Conservation (phyloP, 805 yeast species). For the Pichia manshurica region DNA sequence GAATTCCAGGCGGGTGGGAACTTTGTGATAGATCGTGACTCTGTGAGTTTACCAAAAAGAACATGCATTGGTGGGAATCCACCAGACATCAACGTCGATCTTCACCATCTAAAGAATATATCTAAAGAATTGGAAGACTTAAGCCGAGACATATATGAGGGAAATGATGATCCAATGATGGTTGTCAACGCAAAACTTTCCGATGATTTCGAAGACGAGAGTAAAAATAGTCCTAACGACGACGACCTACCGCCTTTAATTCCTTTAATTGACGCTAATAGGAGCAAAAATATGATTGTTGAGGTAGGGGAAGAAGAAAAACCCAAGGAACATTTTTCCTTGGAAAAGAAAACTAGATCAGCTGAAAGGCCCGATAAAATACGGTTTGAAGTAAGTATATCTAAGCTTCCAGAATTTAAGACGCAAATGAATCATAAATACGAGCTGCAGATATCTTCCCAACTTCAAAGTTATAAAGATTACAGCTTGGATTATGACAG, state of each 20-base stretch:
- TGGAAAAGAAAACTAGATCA: background rate
- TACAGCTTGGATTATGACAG: conserved; percentile 30
- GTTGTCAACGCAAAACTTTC: conserved; percentile 34
- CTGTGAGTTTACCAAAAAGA: conserved; percentile 63
- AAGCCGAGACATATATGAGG: conserved; percentile 21
- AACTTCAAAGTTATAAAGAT: conserved; percentile 28
- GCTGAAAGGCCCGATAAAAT: background rate
- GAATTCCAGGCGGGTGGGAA: conserved; percentile 36
- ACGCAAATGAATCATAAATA: conserved; percentile 17
- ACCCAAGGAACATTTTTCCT: background rate
- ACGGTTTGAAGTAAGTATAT: conserved; percentile 14
- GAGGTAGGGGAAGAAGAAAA: background rate
- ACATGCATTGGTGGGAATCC: conserved; percentile 68
- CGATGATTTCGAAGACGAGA: conserved; percentile 18
- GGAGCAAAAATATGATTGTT: background rate
- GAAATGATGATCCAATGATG: background rate
- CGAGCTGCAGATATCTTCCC: conserved; percentile 24
- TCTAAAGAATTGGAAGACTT: conserved; percentile 29
- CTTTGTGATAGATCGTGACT: conserved; percentile 55
- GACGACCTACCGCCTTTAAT: background rate
- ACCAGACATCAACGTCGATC: conserved; percentile 39
- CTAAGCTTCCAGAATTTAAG: conserved; percentile 24
- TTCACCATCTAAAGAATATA: conserved; percentile 34
- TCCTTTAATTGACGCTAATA: background rate
- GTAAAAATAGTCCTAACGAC: background rate